These are phyloP conservation scores for Picea glauca DNA, from an alignment of 75 land plant species.

Conservation along the genomic window DNA sequence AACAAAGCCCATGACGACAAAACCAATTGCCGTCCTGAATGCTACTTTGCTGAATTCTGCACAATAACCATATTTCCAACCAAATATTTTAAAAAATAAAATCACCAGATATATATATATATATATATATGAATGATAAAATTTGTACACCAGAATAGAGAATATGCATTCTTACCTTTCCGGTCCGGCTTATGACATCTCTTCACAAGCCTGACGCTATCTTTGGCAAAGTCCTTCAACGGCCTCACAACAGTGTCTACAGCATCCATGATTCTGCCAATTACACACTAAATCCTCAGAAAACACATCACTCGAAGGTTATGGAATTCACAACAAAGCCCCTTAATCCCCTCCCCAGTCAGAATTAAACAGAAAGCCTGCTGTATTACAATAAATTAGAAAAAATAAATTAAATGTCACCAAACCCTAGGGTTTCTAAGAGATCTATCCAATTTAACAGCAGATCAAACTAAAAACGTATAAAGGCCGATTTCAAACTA, in stretches of 20 bases:
- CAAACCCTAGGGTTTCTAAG: no score
- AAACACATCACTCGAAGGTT: no score
- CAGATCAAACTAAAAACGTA: no score
- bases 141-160: background rate
- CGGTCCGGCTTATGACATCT: constrained; percentile 74
- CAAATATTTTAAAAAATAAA: background rate
- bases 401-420: no score
- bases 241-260: constrained; percentile 45
- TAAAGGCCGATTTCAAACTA: no score
- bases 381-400: no score
- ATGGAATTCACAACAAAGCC: no score
- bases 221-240: constrained; percentile 44
- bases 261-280: constrained; percentile 30
- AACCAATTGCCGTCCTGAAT: constrained; percentile 59
- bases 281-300: no score
- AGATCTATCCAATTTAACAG: no score
- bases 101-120: background rate
- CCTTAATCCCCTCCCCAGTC: no score
- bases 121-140: background rate
- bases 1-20: constrained; percentile 70
- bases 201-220: constrained; percentile 58
- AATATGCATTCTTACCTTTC: constrained; percentile 23
- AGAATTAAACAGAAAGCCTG: no score
- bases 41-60: constrained; percentile 73
- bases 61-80: constrained; percentile 4